Conservation (phyloP, 1,284 basidiomycete genomes). For the Singerocomus rubriflavus region DNA sequence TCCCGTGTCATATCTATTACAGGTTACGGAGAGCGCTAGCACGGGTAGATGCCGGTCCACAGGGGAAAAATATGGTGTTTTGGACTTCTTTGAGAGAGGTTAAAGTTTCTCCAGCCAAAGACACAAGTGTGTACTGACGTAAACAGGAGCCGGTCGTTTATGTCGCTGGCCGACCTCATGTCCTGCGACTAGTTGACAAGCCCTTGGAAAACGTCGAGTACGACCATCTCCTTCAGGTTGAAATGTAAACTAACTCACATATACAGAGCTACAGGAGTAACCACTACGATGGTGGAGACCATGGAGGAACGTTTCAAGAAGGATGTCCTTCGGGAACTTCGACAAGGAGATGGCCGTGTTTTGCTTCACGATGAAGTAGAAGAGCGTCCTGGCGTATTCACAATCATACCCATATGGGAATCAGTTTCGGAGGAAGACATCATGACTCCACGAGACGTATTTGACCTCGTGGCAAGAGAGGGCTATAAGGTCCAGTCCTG, state of each 20-base stretch:
- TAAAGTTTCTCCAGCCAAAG: neutral
- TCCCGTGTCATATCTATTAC: slow-evolving; percentile 1
- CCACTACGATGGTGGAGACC: slow-evolving; percentile 86
- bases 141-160: slow-evolving; percentile 91
- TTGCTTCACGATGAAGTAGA: slow-evolving; percentile 96
- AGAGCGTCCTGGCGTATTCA: slow-evolving; percentile 86
- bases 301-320: slow-evolving; percentile 92
- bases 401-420: slow-evolving; percentile 89
- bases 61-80: slow-evolving; percentile 68
- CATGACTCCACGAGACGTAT: slow-evolving; percentile 90
- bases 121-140: slow-evolving; percentile 6
- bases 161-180: slow-evolving; percentile 86
- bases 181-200: slow-evolving; percentile 86
- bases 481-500: slow-evolving; percentile 58
- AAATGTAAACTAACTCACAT: neutral
- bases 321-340: slow-evolving; percentile 84
- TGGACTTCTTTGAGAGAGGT: slow-evolving; percentile 94
- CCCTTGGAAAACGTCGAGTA: slow-evolving; percentile 93
- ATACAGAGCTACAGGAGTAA: slow-evolving; percentile 87
- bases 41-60: slow-evolving; percentile 76
- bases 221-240: slow-evolving; percentile 27
- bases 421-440: slow-evolving; percentile 82
- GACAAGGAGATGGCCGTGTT: slow-evolving; percentile 73
- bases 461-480: slow-evolving; percentile 68
- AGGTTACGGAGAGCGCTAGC: slow-evolving; percentile 82